A percentile compares a stretch with the other conserved stretches of the same genome.
These are phyloP conservation scores for Bacidia gigantensis DNA, from an alignment of 495 filamentous ascomycete species.

Conservation along the genomic window DNA sequence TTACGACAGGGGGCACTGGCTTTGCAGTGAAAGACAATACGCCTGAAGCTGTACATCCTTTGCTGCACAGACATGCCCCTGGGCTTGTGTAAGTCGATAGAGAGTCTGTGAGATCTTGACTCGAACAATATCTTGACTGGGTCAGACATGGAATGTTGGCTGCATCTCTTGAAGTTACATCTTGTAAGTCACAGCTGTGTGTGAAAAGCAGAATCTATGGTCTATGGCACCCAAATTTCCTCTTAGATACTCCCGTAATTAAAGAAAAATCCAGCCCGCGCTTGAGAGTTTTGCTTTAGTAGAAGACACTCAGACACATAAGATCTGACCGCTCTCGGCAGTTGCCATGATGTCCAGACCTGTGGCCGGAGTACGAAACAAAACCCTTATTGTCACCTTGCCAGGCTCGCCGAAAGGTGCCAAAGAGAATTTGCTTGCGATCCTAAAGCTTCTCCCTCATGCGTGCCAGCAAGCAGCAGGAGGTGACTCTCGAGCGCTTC, in stretches of 20 bases:
- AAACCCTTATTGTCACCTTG: conserved; percentile 75
- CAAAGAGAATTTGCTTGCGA: conserved; percentile 79
- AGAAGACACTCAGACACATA: too few species aligned
- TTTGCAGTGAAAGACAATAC: conserved; percentile 83
- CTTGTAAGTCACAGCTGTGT: conserved; percentile 51
- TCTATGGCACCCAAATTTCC: not conserved
- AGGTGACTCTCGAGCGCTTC: conserved; percentile 63
- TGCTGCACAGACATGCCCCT: conserved; percentile 77
- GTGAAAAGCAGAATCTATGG: too few species aligned
- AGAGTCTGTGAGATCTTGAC: not conserved
- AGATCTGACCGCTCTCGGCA: conserved; percentile 23
- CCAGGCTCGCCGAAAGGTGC: conserved; percentile 97
- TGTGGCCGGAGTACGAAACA: conserved; percentile 76
- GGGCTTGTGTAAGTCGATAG: conserved; percentile 60
- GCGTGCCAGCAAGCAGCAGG: conserved; percentile 84
- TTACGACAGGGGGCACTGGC: conserved; percentile 86
- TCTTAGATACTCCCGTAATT: not conserved
- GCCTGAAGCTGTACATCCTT: conserved; percentile 71
- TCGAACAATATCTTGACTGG: conserved; percentile 20
- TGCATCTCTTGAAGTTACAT: conserved; percentile 70
- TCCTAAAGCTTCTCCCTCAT: conserved; percentile 85
- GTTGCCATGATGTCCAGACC: conserved; percentile 97
- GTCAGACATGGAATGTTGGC: conserved; percentile 81
- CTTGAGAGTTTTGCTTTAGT: not conserved
- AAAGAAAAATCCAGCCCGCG: not conserved